Evolutionary conservation across 2,329 filamentous ascomycete genomes (phyloP).

Genomic region (Akanthomyces muscarius): DNA sequence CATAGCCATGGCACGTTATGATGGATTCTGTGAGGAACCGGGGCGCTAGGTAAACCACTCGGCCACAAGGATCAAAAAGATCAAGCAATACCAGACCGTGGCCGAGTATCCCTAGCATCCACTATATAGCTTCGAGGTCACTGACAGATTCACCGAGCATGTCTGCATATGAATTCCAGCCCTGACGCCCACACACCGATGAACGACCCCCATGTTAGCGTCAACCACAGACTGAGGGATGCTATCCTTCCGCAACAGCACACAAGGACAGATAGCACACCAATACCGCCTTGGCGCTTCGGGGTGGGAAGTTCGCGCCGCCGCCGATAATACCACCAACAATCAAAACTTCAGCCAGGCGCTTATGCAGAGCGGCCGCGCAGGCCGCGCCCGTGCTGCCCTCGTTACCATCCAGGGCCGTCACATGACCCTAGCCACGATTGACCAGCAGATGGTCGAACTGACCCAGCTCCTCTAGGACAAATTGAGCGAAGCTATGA

Average conservation of each 20-base stretch:
- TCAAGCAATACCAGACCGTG: too few species aligned
- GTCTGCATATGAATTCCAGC: slow-evolving; percentile 79
- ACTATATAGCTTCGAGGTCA: too few species aligned
- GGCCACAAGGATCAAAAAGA: too few species aligned
- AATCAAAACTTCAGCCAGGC: slow-evolving; percentile 86
- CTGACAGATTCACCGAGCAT: slow-evolving; percentile 70
- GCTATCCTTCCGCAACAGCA: slow-evolving; percentile 79
- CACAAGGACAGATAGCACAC: slow-evolving; percentile 78
- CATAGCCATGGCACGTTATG: slow-evolving; percentile 82
- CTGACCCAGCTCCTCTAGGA: slow-evolving; percentile 85
- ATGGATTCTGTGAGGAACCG: too few species aligned
- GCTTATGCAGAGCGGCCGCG: slow-evolving; percentile 74
- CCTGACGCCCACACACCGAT: slow-evolving; percentile 68
- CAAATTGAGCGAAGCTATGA: slow-evolving; percentile 85
- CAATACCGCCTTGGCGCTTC: slow-evolving; percentile 82
- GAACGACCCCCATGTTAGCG: slow-evolving; percentile 76
- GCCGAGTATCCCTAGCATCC: too few species aligned
- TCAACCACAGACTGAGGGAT: slow-evolving; percentile 73
- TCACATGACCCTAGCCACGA: slow-evolving; percentile 84
- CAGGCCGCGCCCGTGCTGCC: slow-evolving; percentile 75
- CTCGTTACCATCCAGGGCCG: slow-evolving; percentile 76
- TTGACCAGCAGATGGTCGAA: slow-evolving; percentile 85
- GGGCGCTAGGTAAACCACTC: too few species aligned
- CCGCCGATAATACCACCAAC: slow-evolving; percentile 66
- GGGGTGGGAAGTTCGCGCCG: slow-evolving; percentile 72